A percentile compares a stretch with the other conserved stretches of the same genome.
Evolutionary conservation across 2,329 filamentous ascomycete genomes (phyloP).

Genomic region (Falciphora oryzae): DNA sequence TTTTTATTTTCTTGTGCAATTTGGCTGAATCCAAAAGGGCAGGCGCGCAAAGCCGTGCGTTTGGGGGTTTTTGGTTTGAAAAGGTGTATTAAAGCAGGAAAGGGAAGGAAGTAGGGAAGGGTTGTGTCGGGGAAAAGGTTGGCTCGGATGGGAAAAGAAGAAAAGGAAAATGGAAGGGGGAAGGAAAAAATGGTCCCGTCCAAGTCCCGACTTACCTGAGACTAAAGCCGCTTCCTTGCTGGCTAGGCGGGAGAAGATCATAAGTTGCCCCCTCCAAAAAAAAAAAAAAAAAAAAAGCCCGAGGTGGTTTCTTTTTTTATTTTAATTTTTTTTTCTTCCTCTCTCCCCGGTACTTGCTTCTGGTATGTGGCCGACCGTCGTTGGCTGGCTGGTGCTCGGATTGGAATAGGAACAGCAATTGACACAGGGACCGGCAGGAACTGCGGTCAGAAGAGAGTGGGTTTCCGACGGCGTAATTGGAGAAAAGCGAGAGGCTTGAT

Average conservation of each 20-base stretch:
- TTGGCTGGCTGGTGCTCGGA: not conserved
- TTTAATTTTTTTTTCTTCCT: not conserved
- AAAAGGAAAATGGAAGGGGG: not conserved
- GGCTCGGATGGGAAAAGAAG: not conserved
- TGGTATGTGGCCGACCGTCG: not conserved
- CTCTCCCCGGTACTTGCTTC: not conserved
- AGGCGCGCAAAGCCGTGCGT: not conserved
- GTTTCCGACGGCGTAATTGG: not conserved
- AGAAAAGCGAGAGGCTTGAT: not conserved
- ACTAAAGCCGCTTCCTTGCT: not conserved
- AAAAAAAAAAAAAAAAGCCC: too few species aligned
- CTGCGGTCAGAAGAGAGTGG: not conserved
- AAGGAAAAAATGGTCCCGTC: slow-evolving; percentile 4
- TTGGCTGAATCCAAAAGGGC: not conserved
- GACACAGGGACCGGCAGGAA: not conserved
- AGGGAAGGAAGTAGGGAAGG: not conserved
- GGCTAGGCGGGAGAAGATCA: not conserved
- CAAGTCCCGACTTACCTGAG: slow-evolving; percentile 5
- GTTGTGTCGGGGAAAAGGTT: not conserved
- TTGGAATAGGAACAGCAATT: too few species aligned
- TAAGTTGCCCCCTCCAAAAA: not conserved
- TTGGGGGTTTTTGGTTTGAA: not conserved
- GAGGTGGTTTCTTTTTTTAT: not conserved
- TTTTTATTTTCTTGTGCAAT: too few species aligned
- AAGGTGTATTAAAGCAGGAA: not conserved